phyloP scores from a whole-genome alignment of 140 eudicot species.

The Oenanthe javanica region DNA sequence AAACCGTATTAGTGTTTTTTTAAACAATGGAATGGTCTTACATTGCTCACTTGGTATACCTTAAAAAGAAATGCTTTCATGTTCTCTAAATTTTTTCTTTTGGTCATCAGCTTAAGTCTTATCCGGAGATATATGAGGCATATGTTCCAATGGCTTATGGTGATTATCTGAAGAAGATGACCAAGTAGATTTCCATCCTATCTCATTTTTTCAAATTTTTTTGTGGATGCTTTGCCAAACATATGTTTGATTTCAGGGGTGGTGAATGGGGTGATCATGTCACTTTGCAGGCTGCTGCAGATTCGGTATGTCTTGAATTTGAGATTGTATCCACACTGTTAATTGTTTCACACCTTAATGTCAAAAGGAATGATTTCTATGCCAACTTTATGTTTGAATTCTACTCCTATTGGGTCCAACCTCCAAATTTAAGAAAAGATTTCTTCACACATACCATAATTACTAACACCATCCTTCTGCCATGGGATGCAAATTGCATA shows the following conservation, averaged over 20 bases:
- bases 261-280: slow-evolving; percentile 99
- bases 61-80: slow-evolving; percentile 2
- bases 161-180: slow-evolving; percentile 68
- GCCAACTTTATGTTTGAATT: not conserved
- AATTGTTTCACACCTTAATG: not conserved
- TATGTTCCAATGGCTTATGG: slow-evolving; percentile 78
- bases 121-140: slow-evolving; percentile 71
- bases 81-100: slow-evolving; percentile 8
- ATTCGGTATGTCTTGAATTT: slow-evolving; percentile 45
- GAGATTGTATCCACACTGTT: not conserved
- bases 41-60: not conserved
- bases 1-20: not conserved
- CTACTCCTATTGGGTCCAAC: not conserved
- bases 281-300: slow-evolving; percentile 93
- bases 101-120: slow-evolving; percentile 50
- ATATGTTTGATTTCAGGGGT: slow-evolving; percentile 32
- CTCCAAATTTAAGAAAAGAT: too few relatives aligned
- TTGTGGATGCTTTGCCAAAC: slow-evolving; percentile 14
- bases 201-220: slow-evolving; percentile 9
- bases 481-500: not conserved
- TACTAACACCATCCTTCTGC: not conserved
- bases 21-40: not conserved
- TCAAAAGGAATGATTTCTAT: not conserved
- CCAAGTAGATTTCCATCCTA: slow-evolving; percentile 48
- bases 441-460: not conserved